Conservation (phyloP, 2,329 filamentous ascomycete species). For the Microdochium nivale region DNA sequence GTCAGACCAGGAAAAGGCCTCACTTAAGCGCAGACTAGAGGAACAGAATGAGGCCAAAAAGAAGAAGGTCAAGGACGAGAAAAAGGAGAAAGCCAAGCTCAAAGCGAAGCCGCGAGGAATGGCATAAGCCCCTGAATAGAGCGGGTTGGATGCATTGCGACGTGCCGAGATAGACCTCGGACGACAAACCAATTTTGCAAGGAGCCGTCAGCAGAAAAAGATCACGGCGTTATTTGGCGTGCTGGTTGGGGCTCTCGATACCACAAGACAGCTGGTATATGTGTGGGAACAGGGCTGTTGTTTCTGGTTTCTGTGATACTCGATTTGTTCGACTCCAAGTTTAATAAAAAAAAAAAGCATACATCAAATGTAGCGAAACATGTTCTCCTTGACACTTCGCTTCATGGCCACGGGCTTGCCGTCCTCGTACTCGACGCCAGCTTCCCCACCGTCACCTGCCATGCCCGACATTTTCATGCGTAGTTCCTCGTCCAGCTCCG, state of each 20-base stretch:
- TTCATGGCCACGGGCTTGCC: constrained; percentile 67
- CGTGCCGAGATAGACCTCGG: not conserved
- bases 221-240: not conserved
- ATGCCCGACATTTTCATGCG: constrained; percentile 55
- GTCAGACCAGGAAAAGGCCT: constrained; percentile 77
- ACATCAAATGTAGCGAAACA: constrained; percentile 61
- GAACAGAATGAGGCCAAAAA: constrained; percentile 87
- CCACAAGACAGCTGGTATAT: not conserved
- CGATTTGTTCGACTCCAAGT: not conserved
- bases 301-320: not conserved
- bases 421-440: constrained; percentile 68
- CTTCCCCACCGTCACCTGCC: constrained; percentile 60
- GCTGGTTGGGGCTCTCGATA: not conserved
- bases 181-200: not conserved
- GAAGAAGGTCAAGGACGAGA: constrained; percentile 90
- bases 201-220: not conserved
- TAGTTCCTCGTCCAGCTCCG: constrained; percentile 60
- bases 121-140: too few species aligned
- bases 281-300: not conserved
- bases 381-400: constrained; percentile 64
- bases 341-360: too few species aligned
- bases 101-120: constrained; percentile 75
- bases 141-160: not conserved
- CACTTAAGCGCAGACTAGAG: constrained; percentile 85
- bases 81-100: constrained; percentile 87